These are phyloP conservation scores for Ascochyta rabiei DNA, from an alignment of 2,329 filamentous ascomycete genomes.

Conservation along the genomic window DNA sequence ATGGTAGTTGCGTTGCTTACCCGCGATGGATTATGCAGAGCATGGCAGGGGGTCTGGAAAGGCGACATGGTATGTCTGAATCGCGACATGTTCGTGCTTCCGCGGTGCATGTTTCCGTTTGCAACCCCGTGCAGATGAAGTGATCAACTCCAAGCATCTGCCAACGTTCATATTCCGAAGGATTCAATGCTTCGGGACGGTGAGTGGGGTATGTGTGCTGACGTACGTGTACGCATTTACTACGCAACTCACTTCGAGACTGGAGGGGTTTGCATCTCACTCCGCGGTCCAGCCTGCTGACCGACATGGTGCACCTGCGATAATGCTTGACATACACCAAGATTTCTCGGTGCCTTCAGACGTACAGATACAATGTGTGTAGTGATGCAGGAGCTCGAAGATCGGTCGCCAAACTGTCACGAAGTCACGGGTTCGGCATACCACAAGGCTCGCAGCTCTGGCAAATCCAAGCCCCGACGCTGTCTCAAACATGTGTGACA, in stretches of 20 bases:
- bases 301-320: not conserved
- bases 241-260: slow-evolving; percentile 1
- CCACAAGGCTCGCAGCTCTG: too few species aligned
- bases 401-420: slow-evolving; percentile 10
- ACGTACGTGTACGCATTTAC: slow-evolving; percentile 11
- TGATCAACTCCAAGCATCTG: slow-evolving; percentile 10
- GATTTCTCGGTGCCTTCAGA: not conserved
- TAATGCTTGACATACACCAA: slow-evolving; percentile 2
- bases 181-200: slow-evolving; percentile 1
- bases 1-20: slow-evolving; percentile 1
- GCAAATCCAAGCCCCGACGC: too few species aligned
- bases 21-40: slow-evolving; percentile 7
- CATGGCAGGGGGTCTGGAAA: slow-evolving; percentile 1
- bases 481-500: too few species aligned
- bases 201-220: slow-evolving; percentile 4
- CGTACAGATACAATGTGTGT: not conserved
- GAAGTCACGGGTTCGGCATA: slow-evolving; percentile 1
- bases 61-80: not conserved
- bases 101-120: not conserved
- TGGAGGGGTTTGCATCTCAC: not conserved
- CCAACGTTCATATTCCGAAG: not conserved
- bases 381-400: not conserved
- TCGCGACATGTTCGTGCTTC: slow-evolving; percentile 5
- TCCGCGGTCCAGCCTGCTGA: slow-evolving; percentile 6
- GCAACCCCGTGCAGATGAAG: not conserved